These are phyloP conservation scores for Bruguiera hainesii DNA, from an alignment of 441 rosid species.

Conservation along the genomic window DNA sequence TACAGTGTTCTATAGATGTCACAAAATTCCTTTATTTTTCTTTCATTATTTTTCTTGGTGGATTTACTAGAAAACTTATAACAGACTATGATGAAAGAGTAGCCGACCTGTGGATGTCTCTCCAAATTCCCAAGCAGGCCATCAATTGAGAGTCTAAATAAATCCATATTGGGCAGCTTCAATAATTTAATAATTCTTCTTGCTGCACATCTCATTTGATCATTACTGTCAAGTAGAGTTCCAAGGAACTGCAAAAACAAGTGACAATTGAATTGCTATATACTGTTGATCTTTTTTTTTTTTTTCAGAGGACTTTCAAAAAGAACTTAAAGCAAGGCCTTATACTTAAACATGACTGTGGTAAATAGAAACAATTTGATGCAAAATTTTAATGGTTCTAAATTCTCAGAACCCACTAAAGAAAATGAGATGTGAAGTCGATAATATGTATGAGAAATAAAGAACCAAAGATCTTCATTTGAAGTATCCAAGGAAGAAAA, in stretches of 20 bases:
- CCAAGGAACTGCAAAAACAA: constrained; percentile 72
- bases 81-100: constrained; percentile 9
- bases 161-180: constrained; percentile 46
- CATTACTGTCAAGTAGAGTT: constrained; percentile 51
- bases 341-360: too few species aligned
- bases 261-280: neutral
- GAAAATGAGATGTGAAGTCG: neutral
- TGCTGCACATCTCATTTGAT: constrained; percentile 50
- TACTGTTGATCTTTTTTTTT: too few species aligned
- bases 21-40: too few species aligned
- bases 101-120: constrained; percentile 66
- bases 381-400: too few species aligned
- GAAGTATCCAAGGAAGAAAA: neutral
- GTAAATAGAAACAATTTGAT: too few species aligned
- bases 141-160: constrained; percentile 50
- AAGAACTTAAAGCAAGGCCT: too few species aligned
- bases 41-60: neutral
- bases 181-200: constrained; percentile 58
- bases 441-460: neutral
- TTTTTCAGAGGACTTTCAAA: too few species aligned
- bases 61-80: neutral
- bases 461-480: neutral
- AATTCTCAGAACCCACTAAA: too few species aligned
- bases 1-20: too few species aligned
- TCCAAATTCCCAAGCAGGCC: constrained; percentile 66